Percentiles rank a stretch among this genome's conserved stretches.
Evolutionary conservation across 1,284 basidiomycete species (phyloP).

Genomic region (Grifola frondosa): DNA sequence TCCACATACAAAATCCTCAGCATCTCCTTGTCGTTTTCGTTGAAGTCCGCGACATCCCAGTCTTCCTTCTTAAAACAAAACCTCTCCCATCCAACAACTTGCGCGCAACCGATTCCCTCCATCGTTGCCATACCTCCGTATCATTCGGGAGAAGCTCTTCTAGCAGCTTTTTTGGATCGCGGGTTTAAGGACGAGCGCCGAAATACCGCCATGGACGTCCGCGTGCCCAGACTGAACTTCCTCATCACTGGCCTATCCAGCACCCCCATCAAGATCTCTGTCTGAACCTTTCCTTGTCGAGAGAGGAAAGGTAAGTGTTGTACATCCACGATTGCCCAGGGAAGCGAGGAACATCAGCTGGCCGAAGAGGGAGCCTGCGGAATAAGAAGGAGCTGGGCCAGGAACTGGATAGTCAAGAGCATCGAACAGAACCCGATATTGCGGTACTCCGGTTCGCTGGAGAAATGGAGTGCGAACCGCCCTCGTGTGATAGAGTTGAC

Average conservation of each 20-base stretch:
- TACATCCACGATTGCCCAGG: slow-evolving; percentile 17
- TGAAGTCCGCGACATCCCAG: slow-evolving; percentile 6
- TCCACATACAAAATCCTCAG: slow-evolving; percentile 11
- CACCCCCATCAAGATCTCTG: slow-evolving; percentile 11
- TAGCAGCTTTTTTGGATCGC: slow-evolving; percentile 10
- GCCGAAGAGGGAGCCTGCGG: slow-evolving; percentile 17
- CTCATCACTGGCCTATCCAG: slow-evolving; percentile 3
- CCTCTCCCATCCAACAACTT: slow-evolving; percentile 1
- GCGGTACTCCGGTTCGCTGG: slow-evolving; percentile 9
- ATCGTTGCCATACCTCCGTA: slow-evolving; percentile 17
- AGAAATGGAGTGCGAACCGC: slow-evolving; percentile 12
- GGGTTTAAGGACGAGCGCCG: slow-evolving; percentile 9
- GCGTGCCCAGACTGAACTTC: slow-evolving; percentile 14
- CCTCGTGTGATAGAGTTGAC: slow-evolving; percentile 18
- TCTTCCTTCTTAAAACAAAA: slow-evolving; percentile 3
- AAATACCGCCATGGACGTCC: slow-evolving; percentile 16
- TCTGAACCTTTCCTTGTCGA: slow-evolving; percentile 20
- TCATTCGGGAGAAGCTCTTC: slow-evolving; percentile 19
- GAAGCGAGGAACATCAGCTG: slow-evolving; percentile 20
- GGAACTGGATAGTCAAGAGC: slow-evolving; percentile 18
- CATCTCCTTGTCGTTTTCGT: slow-evolving; percentile 6
- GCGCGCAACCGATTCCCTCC: slow-evolving; percentile 9
- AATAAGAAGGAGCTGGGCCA: slow-evolving; percentile 18
- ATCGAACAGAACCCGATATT: slow-evolving; percentile 15
- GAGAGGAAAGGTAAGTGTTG: slow-evolving; percentile 18